These are phyloP conservation scores for Gremmenia infestans DNA, from an alignment of 2,329 filamentous ascomycete species.

Conservation along the genomic window DNA sequence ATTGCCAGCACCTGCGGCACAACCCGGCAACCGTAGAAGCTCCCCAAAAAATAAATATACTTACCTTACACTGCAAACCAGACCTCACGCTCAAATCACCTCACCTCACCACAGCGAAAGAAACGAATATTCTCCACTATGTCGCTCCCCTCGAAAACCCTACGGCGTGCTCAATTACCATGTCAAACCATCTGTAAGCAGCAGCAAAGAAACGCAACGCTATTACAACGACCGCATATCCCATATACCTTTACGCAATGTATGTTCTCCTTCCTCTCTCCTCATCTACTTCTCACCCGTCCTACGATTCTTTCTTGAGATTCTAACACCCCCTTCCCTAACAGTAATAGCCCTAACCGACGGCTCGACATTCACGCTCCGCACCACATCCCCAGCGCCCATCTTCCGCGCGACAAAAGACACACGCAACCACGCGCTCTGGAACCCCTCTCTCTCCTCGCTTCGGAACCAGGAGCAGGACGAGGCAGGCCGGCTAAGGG, in stretches of 20 bases:
- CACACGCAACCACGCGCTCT: constrained; percentile 80
- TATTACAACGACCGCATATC: constrained; percentile 80
- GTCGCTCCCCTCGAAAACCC: constrained; percentile 16
- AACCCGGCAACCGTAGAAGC: constrained; percentile 2
- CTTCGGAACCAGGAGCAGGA: constrained; percentile 89
- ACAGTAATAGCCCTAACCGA: constrained; percentile 78
- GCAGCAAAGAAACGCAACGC: constrained; percentile 65
- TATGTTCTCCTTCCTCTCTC: background rate
- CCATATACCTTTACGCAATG: constrained; percentile 94
- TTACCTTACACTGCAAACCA: background rate
- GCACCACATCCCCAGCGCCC: constrained; percentile 66
- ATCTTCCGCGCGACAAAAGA: constrained; percentile 67
- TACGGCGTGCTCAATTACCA: constrained; percentile 16
- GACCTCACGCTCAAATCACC: background rate
- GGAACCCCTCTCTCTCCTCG: constrained; percentile 81
- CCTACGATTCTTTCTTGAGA: background rate
- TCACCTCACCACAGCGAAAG: background rate
- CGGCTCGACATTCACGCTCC: constrained; percentile 76
- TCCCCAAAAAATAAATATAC: constrained; percentile 1
- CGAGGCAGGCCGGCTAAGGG: constrained; percentile 83
- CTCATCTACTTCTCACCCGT: constrained; percentile 20
- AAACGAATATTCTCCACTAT: background rate
- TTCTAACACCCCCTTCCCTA: background rate
- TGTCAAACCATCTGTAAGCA: background rate
- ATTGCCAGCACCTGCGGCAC: background rate